Evolutionary conservation across 1,284 basidiomycete genomes (phyloP).

Genomic region (Farysia itapuensis): DNA sequence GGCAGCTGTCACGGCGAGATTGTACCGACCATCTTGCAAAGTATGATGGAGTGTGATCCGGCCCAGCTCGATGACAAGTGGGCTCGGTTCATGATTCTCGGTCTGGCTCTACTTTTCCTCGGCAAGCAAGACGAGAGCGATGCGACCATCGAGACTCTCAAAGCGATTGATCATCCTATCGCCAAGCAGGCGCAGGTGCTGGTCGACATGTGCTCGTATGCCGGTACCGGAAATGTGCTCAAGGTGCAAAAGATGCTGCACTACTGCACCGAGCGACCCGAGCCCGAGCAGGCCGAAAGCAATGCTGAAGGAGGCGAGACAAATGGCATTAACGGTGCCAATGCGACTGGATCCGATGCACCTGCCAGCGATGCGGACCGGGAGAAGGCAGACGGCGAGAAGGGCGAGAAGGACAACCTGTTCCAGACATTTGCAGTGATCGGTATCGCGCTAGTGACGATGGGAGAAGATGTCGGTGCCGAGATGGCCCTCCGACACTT

Average conservation of each 20-base stretch:
- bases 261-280: conserved; percentile 87
- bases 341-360: conserved; percentile 18
- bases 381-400: conserved; percentile 58
- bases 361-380: conserved; percentile 63
- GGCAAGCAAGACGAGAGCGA: conserved; percentile 71
- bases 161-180: conserved; percentile 90
- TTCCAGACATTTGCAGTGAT: conserved; percentile 93
- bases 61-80: conserved; percentile 68
- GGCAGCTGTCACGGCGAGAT: conserved; percentile 94
- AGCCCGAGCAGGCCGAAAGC: conserved; percentile 61
- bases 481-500: conserved; percentile 69
- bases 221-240: conserved; percentile 92
- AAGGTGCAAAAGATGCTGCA: conserved; percentile 92
- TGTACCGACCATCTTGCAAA: conserved; percentile 83
- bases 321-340: conserved; percentile 32
- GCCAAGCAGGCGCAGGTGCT: conserved; percentile 88
- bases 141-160: conserved; percentile 90
- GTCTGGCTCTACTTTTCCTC: conserved; percentile 86
- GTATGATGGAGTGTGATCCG: conserved; percentile 70
- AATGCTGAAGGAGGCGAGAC: conserved; percentile 47
- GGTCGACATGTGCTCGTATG: conserved; percentile 91
- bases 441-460: conserved; percentile 89
- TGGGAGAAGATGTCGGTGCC: conserved; percentile 97
- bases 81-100: conserved; percentile 86
- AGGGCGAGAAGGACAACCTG: conserved; percentile 71